A percentile compares a stretch with the other conserved stretches of the same genome.
phyloP scores from a whole-genome alignment of 495 filamentous ascomycete genomes.

The Endocarpon pusillum region DNA sequence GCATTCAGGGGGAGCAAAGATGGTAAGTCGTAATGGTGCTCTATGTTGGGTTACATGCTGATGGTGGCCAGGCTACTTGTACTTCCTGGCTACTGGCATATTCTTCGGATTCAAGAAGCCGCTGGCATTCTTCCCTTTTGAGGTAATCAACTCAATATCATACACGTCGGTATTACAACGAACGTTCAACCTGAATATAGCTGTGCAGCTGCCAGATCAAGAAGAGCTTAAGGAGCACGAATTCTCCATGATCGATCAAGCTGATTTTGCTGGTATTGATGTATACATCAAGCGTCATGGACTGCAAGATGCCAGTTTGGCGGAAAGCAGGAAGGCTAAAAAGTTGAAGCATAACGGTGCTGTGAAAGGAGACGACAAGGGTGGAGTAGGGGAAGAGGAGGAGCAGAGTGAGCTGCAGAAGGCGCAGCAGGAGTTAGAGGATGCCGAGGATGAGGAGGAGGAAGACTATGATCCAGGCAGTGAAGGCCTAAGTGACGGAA shows the following conservation, averaged over 20 bases:
- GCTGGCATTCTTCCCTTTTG: slow-evolving; percentile 66
- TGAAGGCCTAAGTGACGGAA: slow-evolving; percentile 56
- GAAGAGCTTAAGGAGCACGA: slow-evolving; percentile 52
- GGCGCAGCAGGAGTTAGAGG: slow-evolving; percentile 50
- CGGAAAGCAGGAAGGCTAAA: slow-evolving; percentile 73
- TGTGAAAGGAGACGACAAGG: slow-evolving; percentile 32
- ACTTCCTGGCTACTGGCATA: slow-evolving; percentile 73
- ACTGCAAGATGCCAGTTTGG: slow-evolving; percentile 83
- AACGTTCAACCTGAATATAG: slow-evolving; percentile 82
- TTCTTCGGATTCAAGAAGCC: slow-evolving; percentile 95
- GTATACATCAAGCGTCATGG: slow-evolving; percentile 63
- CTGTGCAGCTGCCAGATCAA: slow-evolving; percentile 28
- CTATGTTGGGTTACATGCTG: too few species aligned
- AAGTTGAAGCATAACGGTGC: slow-evolving; percentile 48
- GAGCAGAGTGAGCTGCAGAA: slow-evolving; percentile 44
- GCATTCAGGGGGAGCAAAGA: slow-evolving; percentile 89
- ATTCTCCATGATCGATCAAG: slow-evolving; percentile 77
- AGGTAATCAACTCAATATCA: slow-evolving; percentile 59
- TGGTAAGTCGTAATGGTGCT: too few species aligned
- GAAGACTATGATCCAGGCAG: slow-evolving; percentile 80
- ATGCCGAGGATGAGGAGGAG: slow-evolving; percentile 77
- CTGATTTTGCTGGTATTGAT: slow-evolving; percentile 70
- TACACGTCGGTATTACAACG: slow-evolving; percentile 82
- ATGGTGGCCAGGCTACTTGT: slow-evolving; percentile 57
- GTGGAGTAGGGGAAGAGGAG: slow-evolving; percentile 15